These are phyloP conservation scores for Rubia tinctorum DNA, from an alignment of 305 asterid genomes.

Conservation along the genomic window DNA sequence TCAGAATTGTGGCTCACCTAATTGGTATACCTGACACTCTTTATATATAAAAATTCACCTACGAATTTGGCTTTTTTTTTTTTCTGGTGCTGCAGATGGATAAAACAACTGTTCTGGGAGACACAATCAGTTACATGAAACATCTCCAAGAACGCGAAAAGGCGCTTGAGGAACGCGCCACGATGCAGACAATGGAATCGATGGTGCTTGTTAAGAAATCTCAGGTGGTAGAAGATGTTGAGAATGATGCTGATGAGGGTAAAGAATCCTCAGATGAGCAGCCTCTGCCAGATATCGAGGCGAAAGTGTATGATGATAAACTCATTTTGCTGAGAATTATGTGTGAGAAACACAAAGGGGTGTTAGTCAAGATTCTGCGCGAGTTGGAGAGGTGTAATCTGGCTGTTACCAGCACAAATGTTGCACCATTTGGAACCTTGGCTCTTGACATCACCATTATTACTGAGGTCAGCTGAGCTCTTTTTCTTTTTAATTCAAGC, in stretches of 20 bases:
- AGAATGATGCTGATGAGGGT: not conserved
- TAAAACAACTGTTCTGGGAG: slow-evolving; percentile 53
- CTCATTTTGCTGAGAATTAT: slow-evolving; percentile 33
- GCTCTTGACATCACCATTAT: slow-evolving; percentile 34
- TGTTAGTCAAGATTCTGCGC: slow-evolving; percentile 25
- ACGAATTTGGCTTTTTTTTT: too few relatives aligned
- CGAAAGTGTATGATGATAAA: slow-evolving; percentile 30
- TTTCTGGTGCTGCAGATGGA: slow-evolving; percentile 35
- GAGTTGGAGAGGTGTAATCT: slow-evolving; percentile 29
- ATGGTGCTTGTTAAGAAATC: slow-evolving; percentile 42
- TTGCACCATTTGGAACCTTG: slow-evolving; percentile 26
- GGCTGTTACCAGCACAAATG: slow-evolving; percentile 28
- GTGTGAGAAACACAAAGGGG: slow-evolving; percentile 33
- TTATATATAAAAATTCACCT: too few relatives aligned
- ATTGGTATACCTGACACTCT: not conserved
- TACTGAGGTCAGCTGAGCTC: slow-evolving; percentile 20
- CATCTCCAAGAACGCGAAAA: slow-evolving; percentile 48
- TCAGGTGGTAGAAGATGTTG: slow-evolving; percentile 30
- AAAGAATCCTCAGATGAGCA: slow-evolving; percentile 26
- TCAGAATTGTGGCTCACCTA: not conserved
- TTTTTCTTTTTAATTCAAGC: too few relatives aligned
- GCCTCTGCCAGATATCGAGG: slow-evolving; percentile 41
- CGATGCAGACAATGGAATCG: slow-evolving; percentile 30
- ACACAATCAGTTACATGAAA: slow-evolving; percentile 46
- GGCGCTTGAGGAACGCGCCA: slow-evolving; percentile 41